phyloP scores from a whole-genome alignment of 2,329 filamentous ascomycete genomes.

The Xylaria sp. region DNA sequence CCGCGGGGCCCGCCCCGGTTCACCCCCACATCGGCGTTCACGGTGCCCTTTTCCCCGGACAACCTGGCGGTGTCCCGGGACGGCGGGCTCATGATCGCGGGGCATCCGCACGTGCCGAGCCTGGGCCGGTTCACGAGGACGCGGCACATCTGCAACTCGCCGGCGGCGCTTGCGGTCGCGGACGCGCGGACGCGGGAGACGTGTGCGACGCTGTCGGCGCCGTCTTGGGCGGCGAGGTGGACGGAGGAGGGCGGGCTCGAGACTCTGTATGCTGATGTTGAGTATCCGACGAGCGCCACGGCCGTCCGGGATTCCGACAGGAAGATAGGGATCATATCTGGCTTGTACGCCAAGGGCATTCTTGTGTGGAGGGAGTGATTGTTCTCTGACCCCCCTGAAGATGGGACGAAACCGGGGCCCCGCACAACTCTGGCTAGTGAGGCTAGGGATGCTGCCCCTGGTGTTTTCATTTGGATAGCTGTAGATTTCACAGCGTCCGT shows the following conservation, averaged over 20 bases:
- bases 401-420: neutral
- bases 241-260: constrained; percentile 42
- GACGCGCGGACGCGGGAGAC: constrained; percentile 27
- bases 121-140: constrained; percentile 41
- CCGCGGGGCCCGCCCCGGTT: constrained; percentile 19
- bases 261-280: constrained; percentile 42
- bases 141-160: constrained; percentile 45
- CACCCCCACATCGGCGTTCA: constrained; percentile 25
- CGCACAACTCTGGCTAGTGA: neutral
- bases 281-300: constrained; percentile 45
- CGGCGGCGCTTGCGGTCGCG: constrained; percentile 35
- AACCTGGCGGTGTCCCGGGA: constrained; percentile 45
- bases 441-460: too few species aligned
- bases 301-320: constrained; percentile 39
- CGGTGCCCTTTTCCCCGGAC: constrained; percentile 47
- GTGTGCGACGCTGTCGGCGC: constrained; percentile 25
- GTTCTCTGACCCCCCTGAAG: neutral
- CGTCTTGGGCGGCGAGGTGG: constrained; percentile 45
- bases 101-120: constrained; percentile 46
- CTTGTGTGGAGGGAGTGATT: constrained; percentile 35
- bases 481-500: neutral
- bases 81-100: constrained; percentile 46
- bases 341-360: constrained; percentile 47
- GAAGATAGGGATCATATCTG: constrained; percentile 44
- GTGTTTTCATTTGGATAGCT: too few species aligned